Conservation (phyloP, 805 yeast species). For the Kuraishia hungarica region DNA sequence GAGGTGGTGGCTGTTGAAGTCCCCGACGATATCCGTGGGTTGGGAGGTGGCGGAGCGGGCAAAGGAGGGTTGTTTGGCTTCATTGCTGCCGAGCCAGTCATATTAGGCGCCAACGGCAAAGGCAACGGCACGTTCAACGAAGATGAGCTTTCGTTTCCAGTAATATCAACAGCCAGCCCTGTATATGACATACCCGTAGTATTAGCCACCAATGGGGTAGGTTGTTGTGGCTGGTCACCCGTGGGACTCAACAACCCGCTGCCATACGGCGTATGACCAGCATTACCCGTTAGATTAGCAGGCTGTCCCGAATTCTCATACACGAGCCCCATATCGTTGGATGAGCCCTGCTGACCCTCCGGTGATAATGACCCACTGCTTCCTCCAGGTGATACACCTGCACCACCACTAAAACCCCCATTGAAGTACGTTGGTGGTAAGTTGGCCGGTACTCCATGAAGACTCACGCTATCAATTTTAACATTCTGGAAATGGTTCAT, state of each 20-base stretch:
- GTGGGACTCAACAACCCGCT: neutral
- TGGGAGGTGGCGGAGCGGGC: constrained; percentile 9
- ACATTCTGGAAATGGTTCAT: constrained; percentile 70
- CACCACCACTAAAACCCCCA: neutral
- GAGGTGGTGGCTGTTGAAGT: constrained; percentile 4
- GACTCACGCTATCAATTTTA: constrained; percentile 68
- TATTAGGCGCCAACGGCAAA: neutral
- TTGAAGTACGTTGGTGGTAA: constrained; percentile 21
- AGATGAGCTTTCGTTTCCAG: neutral
- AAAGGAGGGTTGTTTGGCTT: constrained; percentile 7
- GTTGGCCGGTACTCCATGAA: constrained; percentile 59
- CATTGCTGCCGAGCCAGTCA: constrained; percentile 1
- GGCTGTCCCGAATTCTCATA: neutral
- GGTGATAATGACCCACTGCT: neutral
- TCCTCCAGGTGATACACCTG: neutral
- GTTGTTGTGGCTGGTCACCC: neutral
- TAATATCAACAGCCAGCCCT: neutral
- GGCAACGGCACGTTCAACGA: neutral
- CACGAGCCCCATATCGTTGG: neutral
- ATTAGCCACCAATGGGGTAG: neutral
- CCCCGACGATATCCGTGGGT: neutral
- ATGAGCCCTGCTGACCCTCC: neutral
- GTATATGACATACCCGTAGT: neutral
- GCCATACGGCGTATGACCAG: constrained; percentile 7
- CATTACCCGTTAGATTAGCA: neutral